phyloP scores from a whole-genome alignment of 2,329 filamentous ascomycete species.

The Monilinia laxa region DNA sequence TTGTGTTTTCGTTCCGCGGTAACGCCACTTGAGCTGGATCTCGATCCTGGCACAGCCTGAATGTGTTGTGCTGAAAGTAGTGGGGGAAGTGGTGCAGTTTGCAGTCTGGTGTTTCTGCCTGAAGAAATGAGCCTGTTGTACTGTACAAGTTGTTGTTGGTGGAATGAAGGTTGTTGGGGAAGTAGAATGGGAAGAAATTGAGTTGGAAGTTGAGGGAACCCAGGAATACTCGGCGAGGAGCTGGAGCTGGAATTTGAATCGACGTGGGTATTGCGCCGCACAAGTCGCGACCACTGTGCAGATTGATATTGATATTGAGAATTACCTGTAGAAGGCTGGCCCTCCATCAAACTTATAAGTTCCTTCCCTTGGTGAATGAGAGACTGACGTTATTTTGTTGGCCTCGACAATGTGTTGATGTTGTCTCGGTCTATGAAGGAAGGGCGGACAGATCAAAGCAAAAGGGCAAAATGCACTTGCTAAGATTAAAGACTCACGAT shows the following conservation, averaged over 20 bases:
- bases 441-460: slow-evolving; percentile 6
- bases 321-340: slow-evolving; percentile 37
- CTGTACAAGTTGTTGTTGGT: slow-evolving; percentile 62
- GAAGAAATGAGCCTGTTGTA: slow-evolving; percentile 66
- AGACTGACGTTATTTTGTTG: not conserved
- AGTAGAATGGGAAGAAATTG: slow-evolving; percentile 58
- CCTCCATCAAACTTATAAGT: slow-evolving; percentile 41
- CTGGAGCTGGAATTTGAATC: slow-evolving; percentile 30
- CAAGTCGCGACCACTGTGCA: slow-evolving; percentile 41
- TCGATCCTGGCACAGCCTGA: slow-evolving; percentile 50
- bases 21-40: slow-evolving; percentile 55
- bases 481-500: not conserved
- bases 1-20: slow-evolving; percentile 40
- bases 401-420: not conserved
- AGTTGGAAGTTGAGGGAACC: slow-evolving; percentile 41
- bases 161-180: slow-evolving; percentile 58
- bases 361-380: slow-evolving; percentile 29
- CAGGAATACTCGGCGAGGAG: slow-evolving; percentile 34
- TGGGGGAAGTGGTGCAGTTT: slow-evolving; percentile 55
- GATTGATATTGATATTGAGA: slow-evolving; percentile 42
- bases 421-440: slow-evolving; percentile 6
- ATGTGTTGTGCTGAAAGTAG: slow-evolving; percentile 56
- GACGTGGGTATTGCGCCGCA: slow-evolving; percentile 40
- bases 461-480: slow-evolving; percentile 9
- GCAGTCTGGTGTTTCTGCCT: slow-evolving; percentile 50